Conservation (phyloP, 768 basidiomycete genomes). For the Tulasnella sp. region DNA sequence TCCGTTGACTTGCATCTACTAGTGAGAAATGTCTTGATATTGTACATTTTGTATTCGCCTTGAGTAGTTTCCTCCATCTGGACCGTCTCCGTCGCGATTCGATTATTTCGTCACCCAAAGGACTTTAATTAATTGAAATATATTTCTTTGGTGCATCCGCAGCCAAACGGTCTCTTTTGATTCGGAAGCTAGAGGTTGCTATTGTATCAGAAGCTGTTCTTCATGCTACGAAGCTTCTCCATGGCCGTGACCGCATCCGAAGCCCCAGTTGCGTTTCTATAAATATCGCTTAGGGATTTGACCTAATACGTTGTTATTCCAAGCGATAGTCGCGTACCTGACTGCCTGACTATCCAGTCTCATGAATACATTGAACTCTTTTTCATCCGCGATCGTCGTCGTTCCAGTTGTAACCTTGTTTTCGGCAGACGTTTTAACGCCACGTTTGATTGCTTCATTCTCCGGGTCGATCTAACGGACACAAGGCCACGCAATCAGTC, state of each 20-base stretch:
- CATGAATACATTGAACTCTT: slow-evolving; percentile 95
- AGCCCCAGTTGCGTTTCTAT: slow-evolving; percentile 42
- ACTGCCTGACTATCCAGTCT: slow-evolving; percentile 53
- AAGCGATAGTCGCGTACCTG: slow-evolving; percentile 38
- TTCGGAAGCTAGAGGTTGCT: too few species aligned
- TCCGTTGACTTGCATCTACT: too few species aligned
- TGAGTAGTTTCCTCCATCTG: too few species aligned
- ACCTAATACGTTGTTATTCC: neutral
- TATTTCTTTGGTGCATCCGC: too few species aligned
- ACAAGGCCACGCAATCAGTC: neutral
- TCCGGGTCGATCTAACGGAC: slow-evolving; percentile 40
- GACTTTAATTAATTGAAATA: too few species aligned
- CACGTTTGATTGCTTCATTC: slow-evolving; percentile 49
- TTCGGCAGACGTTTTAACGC: slow-evolving; percentile 45
- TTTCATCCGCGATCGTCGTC: slow-evolving; percentile 88
- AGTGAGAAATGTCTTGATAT: neutral
- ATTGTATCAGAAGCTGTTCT: slow-evolving; percentile 53
- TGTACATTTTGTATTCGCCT: neutral
- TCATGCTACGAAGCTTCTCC: slow-evolving; percentile 64
- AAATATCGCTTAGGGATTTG: neutral
- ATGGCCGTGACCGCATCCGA: slow-evolving; percentile 52
- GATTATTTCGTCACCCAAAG: too few species aligned
- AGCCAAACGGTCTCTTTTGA: too few species aligned
- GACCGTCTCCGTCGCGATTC: too few species aligned
- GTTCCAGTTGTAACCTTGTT: slow-evolving; percentile 64